These are phyloP conservation scores for Apiospora rasikravindrae DNA, from an alignment of 2,329 filamentous ascomycete species.

Conservation along the genomic window DNA sequence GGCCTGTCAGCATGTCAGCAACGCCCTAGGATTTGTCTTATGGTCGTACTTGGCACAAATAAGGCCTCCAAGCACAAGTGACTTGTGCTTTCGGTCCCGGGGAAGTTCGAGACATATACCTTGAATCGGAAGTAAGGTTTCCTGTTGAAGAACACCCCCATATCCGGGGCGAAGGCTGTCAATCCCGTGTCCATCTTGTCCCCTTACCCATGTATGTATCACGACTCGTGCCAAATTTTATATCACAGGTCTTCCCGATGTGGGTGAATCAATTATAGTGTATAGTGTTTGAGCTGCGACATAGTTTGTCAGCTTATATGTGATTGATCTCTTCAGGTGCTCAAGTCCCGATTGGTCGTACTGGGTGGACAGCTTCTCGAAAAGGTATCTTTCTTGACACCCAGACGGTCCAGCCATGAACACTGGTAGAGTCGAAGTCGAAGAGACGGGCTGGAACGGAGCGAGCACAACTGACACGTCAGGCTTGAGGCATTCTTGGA, in stretches of 20 bases:
- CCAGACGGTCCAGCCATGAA: not conserved
- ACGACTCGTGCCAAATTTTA: not conserved
- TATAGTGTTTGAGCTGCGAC: not conserved
- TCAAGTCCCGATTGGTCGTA: not conserved
- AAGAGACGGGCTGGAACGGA: not conserved
- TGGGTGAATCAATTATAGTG: not conserved
- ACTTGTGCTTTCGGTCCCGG: not conserved
- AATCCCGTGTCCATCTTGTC: not conserved
- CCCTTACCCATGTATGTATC: not conserved
- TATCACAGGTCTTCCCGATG: not conserved
- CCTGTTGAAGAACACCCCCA: not conserved
- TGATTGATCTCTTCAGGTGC: not conserved
- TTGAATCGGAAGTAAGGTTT: not conserved
- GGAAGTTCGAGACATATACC: not conserved
- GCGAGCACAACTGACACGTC: not conserved
- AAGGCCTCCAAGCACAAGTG: not conserved
- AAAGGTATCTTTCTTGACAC: not conserved
- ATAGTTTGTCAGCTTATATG: not conserved
- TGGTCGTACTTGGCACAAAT: not conserved
- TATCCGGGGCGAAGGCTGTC: not conserved
- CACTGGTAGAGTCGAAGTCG: not conserved
- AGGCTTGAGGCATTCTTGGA: not conserved
- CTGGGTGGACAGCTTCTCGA: not conserved
- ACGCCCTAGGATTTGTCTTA: not conserved
- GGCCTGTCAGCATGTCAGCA: not conserved